phyloP scores from a whole-genome alignment of 1,284 basidiomycete species.

The Coniferiporia sulphurascens region DNA sequence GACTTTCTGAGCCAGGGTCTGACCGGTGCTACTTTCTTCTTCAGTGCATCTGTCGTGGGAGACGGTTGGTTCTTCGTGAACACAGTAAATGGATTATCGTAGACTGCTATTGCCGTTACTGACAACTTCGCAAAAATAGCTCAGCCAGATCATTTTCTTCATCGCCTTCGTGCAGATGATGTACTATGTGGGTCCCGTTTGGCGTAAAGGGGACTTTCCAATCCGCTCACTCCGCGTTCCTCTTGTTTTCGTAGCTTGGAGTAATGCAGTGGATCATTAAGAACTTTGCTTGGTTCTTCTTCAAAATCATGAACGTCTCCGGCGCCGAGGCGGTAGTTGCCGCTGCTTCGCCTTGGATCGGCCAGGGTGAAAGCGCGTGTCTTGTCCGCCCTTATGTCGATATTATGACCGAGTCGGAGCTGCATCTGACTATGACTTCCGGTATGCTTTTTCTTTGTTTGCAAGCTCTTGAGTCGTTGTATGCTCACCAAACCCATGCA shows the following conservation, averaged over 20 bases:
- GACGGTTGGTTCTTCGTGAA: slow-evolving; percentile 82
- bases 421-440: slow-evolving; percentile 87
- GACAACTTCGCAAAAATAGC: slow-evolving; percentile 33
- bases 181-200: slow-evolving; percentile 50
- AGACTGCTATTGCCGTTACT: slow-evolving; percentile 4
- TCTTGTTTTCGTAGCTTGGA: slow-evolving; percentile 43
- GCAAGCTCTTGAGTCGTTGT: not conserved
- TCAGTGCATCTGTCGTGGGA: slow-evolving; percentile 52
- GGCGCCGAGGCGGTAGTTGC: slow-evolving; percentile 92
- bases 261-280: slow-evolving; percentile 88
- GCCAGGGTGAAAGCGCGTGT: slow-evolving; percentile 84
- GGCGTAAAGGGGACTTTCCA: not conserved
- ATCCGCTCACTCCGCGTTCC: not conserved
- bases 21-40: slow-evolving; percentile 75
- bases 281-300: slow-evolving; percentile 89
- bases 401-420: slow-evolving; percentile 83
- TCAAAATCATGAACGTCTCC: slow-evolving; percentile 81
- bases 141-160: slow-evolving; percentile 80
- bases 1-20: slow-evolving; percentile 65
- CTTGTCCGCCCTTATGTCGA: slow-evolving; percentile 84
- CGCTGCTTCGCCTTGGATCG: slow-evolving; percentile 87
- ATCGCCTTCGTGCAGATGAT: slow-evolving; percentile 84
- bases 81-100: slow-evolving; percentile 40
- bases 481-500: slow-evolving; percentile 17
- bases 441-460: slow-evolving; percentile 38